Evolutionary conservation across 495 filamentous ascomycete species (phyloP).

Genomic region (Daldinia loculata): DNA sequence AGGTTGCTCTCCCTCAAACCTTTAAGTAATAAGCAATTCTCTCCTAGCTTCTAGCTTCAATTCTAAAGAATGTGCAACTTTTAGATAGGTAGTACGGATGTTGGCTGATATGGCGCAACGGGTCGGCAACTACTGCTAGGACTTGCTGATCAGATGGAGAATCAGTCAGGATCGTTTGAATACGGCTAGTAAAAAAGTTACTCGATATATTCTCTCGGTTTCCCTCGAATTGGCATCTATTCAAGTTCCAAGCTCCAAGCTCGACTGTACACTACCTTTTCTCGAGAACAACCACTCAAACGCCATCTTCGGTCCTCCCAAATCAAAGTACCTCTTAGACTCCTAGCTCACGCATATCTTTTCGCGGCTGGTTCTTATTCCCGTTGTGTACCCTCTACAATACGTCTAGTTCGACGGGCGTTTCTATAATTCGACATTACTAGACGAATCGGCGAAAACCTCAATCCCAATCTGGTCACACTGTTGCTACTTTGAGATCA

Average conservation of each 20-base stretch:
- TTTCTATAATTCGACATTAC: neutral
- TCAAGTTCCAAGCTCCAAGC: neutral
- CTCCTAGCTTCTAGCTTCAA: neutral
- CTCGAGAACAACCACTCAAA: neutral
- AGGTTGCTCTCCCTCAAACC: neutral
- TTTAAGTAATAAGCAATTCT: neutral
- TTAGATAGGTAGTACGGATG: slow-evolving; percentile 1
- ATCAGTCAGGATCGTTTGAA: slow-evolving; percentile 1
- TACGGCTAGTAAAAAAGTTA: slow-evolving; percentile 3
- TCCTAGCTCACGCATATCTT: no score
- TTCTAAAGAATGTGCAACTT: neutral
- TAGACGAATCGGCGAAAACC: neutral
- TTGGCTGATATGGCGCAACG: neutral
- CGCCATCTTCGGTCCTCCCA: neutral
- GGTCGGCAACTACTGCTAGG: neutral
- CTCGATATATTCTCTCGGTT: neutral
- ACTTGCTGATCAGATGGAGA: slow-evolving; percentile 9
- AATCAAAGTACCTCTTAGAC: no score
- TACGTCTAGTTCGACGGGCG: neutral
- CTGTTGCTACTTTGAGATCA: neutral
- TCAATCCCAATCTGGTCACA: neutral
- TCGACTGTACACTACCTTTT: neutral
- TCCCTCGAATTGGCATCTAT: neutral
- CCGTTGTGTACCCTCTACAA: neutral
- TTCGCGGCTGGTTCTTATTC: no score